Evolutionary conservation across 2,329 filamentous ascomycete genomes (phyloP).

Genomic region (Sclerotinia glacialis): DNA sequence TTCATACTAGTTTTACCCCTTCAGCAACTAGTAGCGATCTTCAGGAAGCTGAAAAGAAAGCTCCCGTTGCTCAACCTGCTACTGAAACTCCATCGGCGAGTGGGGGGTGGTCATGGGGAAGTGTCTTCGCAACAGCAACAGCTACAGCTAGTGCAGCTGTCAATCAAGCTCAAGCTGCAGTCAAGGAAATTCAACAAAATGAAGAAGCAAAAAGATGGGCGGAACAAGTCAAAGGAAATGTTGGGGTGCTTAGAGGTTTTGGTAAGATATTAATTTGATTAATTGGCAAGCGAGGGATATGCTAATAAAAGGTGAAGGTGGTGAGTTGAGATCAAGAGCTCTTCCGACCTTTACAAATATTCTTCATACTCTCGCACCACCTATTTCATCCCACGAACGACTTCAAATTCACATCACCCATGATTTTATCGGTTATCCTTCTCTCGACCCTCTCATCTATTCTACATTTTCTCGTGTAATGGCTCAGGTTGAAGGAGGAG

Average conservation of each 20-base stretch:
- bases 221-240: slow-evolving; percentile 87
- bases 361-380: slow-evolving; percentile 90
- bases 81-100: slow-evolving; percentile 43
- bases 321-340: slow-evolving; percentile 80
- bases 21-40: slow-evolving; percentile 60
- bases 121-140: slow-evolving; percentile 68
- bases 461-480: slow-evolving; percentile 91
- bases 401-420: slow-evolving; percentile 97
- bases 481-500: slow-evolving; percentile 97
- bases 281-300: slow-evolving; percentile 7
- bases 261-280: slow-evolving; percentile 50
- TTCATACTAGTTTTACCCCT: slow-evolving; percentile 69
- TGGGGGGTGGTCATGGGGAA: slow-evolving; percentile 81
- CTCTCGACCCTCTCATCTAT: slow-evolving; percentile 89
- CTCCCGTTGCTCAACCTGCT: slow-evolving; percentile 45
- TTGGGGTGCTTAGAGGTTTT: slow-evolving; percentile 71
- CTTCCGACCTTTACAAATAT: slow-evolving; percentile 94
- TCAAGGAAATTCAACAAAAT: slow-evolving; percentile 93
- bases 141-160: slow-evolving; percentile 67
- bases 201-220: slow-evolving; percentile 97
- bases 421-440: slow-evolving; percentile 90
- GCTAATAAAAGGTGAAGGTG: slow-evolving; percentile 55
- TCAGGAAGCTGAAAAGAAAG: slow-evolving; percentile 56
- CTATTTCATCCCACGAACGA: slow-evolving; percentile 94
- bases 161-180: slow-evolving; percentile 88